A percentile compares a stretch with the other conserved stretches of the same genome.
Evolutionary conservation across 2,329 filamentous ascomycete species (phyloP).

Genomic region (Stagonosporopsis chrysanthemi): DNA sequence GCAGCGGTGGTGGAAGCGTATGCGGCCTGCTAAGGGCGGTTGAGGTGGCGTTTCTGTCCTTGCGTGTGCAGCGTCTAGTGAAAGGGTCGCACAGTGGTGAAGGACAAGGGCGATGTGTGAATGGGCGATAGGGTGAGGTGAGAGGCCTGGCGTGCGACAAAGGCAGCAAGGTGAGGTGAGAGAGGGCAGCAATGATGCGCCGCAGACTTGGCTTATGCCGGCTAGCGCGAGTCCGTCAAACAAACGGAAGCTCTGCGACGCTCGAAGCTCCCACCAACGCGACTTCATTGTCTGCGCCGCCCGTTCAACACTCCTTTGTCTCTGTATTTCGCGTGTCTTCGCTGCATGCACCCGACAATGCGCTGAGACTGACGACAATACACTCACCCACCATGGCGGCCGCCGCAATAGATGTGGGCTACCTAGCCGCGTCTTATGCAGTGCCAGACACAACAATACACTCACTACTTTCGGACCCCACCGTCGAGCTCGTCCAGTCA

Average conservation of each 20-base stretch:
- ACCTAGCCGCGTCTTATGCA: constrained; percentile 74
- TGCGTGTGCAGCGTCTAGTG: constrained; percentile 41
- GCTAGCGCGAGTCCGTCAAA: constrained; percentile 27
- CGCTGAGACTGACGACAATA: constrained; percentile 25
- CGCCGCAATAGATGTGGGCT: constrained; percentile 71
- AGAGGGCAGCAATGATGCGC: constrained; percentile 31
- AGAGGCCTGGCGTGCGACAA: constrained; percentile 7
- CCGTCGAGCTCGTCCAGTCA: constrained; percentile 76
- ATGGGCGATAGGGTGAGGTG: neutral
- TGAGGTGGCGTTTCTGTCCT: neutral
- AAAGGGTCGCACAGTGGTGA: constrained; percentile 40
- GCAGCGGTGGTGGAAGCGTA: constrained; percentile 2
- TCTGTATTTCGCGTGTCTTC: constrained; percentile 17
- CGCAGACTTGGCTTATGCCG: constrained; percentile 18
- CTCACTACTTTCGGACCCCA: constrained; percentile 71
- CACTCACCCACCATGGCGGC: constrained; percentile 61
- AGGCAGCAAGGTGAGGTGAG: constrained; percentile 6
- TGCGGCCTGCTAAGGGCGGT: neutral
- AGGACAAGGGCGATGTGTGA: constrained; percentile 5
- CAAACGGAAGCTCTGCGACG: constrained; percentile 31
- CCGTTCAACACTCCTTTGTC: constrained; percentile 16
- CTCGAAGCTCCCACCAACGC: constrained; percentile 18
- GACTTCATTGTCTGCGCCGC: constrained; percentile 28
- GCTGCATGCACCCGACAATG: constrained; percentile 29
- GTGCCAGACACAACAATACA: constrained; percentile 71